Base-by-base conservation (phyloP, 2,329 filamentous ascomycete genomes). In the Pyrenophora graminea region DNA sequence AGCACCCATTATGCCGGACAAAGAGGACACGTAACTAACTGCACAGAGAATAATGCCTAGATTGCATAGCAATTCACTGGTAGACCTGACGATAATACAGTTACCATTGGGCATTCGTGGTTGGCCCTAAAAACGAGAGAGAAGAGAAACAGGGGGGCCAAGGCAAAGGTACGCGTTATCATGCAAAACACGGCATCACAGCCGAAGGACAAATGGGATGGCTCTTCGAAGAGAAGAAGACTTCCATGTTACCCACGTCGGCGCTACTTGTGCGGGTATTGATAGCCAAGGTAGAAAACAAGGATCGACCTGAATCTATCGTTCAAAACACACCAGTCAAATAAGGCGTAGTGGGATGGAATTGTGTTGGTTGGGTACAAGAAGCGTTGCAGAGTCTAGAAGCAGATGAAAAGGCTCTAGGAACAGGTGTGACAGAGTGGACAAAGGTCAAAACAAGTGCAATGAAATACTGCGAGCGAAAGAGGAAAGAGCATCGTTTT, bases 311-410 rank as follows among this genome's bases (percentile, higher is more conserved):
- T 13, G 17, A 32, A 15, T 18, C 12, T 6, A 42, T 48, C 25
- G 6, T 55, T 44, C 30, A 23, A n/a, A 48, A 43, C 27, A 52
- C 48, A 38, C 48, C 40, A 25, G 45, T 55, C 18, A 71, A 70
- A 31, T 54, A 76, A 34, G 52, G 19, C 25, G 30, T 50, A 34
- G 25, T 15, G 25, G 47, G 47, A 39, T 79, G 75, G 74, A 78
- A 77, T 50, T 79, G 76, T 59, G 72, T 78, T 0, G 53, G 21
- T 0, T 79, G 75, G 77, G 71, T 78, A 3, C 67, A 71, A 49
- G 75, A 79, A 56, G 76, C 75, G 3, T 53, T 78, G 27, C 53
- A 69, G 46, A 49, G 13, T 4, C 45, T 73, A 7, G 15, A 62
- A 42, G 45, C 51, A 13, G 71, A 76, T 53, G 44, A 45, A 0